Base-by-base conservation (phyloP, 2,329 filamentous ascomycete genomes). In the Talaromyces sp. region DNA sequence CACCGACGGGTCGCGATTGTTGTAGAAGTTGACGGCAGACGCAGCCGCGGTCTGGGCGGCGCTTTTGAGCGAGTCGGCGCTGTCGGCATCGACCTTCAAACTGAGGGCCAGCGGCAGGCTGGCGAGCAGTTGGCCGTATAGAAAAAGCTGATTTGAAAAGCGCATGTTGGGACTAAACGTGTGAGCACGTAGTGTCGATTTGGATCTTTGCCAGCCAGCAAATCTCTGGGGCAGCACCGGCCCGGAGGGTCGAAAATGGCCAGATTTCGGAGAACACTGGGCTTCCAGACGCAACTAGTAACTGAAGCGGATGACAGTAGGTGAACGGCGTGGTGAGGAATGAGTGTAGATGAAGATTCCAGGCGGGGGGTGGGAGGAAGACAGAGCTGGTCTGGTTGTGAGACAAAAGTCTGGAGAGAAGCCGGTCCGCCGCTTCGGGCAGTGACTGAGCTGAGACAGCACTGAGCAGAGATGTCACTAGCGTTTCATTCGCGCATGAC, bases 1-100 rank as follows among this genome's bases (percentile, higher is more conserved):
- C 59, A 72, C 66, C 21, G 73, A 74, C 10, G 70, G 68, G 29
- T 74, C 65, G 27, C 75, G 75, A 43, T 69, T 68, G 32, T 72
- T 68, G 61, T 78, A 78, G 57, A 66, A 68, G 24, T 66, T 65
- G 67, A 77, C 75, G 73, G 77, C 77, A 27, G 74, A 72, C 53
- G 68, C 68, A n/a, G 75, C 74, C 43, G 74, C 68, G 1, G 67
- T 72, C 32, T 72, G 69, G n/a, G 74, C 70, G 17, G 71, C 72
- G 3, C 65, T 64, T 61, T 73, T 73, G 48, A 78, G 66, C 3
- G 73, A 74, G 48, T 64, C 69, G 52, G 65, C 53, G 57, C 70
- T 66, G 55, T 65, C 61, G 21, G 69, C 32, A 56, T 70, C 55
- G 11, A 70, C 61, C 9, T 58, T 56, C 5, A 64, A 54, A 19